Percentiles rank a stretch among this genome's conserved stretches.
Conservation (phyloP, 441 rosid genomes). For the Pelargonium fulgidum region DNA sequence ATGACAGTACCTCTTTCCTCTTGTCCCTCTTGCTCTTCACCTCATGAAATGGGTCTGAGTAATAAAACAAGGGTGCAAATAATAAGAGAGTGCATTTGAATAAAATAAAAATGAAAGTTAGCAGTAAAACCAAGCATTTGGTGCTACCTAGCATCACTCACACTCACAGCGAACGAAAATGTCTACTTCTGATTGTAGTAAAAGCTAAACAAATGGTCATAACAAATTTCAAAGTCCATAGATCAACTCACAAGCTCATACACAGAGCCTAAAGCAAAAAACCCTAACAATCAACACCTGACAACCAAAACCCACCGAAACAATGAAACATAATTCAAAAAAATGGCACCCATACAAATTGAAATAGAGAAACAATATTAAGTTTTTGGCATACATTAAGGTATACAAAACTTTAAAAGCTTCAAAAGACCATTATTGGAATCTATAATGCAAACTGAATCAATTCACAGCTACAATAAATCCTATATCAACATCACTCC, state of each 20-base stretch:
- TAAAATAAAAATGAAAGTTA: not conserved
- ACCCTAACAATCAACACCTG: not conserved
- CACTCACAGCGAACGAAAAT: not conserved
- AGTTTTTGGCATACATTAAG: no score
- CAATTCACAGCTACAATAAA: no score
- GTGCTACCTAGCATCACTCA: no score
- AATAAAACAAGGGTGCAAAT: slow-evolving; percentile 20
- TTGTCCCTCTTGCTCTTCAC: slow-evolving; percentile 71
- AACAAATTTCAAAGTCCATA: not conserved
- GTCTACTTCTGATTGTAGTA: not conserved
- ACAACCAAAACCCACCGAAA: not conserved
- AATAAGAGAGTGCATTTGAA: slow-evolving; percentile 11
- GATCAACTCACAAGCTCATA: slow-evolving; percentile 10
- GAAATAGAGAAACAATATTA: not conserved
- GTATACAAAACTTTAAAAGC: no score
- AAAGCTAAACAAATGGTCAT: not conserved
- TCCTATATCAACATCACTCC: no score
- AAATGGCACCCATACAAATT: not conserved
- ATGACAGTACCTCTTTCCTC: slow-evolving; percentile 72
- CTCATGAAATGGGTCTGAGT: slow-evolving; percentile 74
- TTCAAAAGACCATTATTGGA: not conserved
- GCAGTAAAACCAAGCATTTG: no score
- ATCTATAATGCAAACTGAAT: no score
- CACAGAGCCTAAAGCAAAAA: slow-evolving; percentile 7
- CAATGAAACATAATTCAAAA: not conserved